These are phyloP conservation scores for Aspergillus puulaauensis DNA, from an alignment of 2,329 filamentous ascomycete species.

Conservation along the genomic window DNA sequence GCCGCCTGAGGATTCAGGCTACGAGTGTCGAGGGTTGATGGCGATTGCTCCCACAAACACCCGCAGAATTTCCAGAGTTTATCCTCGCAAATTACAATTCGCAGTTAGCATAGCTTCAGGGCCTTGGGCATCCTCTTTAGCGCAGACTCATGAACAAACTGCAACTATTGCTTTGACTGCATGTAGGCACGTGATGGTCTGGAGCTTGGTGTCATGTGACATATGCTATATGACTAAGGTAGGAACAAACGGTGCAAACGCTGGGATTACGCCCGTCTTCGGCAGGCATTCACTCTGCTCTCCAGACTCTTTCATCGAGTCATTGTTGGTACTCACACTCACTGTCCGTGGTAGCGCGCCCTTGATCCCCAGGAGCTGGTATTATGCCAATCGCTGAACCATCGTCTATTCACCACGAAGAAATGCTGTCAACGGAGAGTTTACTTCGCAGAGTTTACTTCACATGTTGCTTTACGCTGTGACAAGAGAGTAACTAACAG, in stretches of 20 bases:
- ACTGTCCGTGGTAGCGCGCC: no score
- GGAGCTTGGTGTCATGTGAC: neutral
- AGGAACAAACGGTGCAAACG: neutral
- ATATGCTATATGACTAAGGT: neutral
- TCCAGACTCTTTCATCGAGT: neutral
- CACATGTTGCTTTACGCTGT: no score
- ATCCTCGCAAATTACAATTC: neutral
- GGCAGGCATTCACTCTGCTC: neutral
- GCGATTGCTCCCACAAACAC: neutral
- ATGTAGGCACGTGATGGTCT: neutral
- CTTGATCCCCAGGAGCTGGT: no score
- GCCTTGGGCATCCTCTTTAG: neutral
- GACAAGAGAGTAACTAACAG: no score
- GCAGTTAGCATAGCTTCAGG: neutral
- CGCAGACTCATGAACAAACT: neutral
- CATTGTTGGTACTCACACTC: no score
- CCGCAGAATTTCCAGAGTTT: neutral
- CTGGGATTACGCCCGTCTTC: neutral
- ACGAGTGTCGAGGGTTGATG: neutral
- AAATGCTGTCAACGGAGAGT: no score
- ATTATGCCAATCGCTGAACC: no score
- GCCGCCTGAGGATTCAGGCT: constrained; percentile 20
- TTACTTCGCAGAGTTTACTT: no score
- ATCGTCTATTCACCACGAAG: no score
- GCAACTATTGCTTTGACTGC: neutral